Evolutionary conservation across 352 stramenopile species (phyloP).

Genomic region (Phytopythium mirpurense): DNA sequence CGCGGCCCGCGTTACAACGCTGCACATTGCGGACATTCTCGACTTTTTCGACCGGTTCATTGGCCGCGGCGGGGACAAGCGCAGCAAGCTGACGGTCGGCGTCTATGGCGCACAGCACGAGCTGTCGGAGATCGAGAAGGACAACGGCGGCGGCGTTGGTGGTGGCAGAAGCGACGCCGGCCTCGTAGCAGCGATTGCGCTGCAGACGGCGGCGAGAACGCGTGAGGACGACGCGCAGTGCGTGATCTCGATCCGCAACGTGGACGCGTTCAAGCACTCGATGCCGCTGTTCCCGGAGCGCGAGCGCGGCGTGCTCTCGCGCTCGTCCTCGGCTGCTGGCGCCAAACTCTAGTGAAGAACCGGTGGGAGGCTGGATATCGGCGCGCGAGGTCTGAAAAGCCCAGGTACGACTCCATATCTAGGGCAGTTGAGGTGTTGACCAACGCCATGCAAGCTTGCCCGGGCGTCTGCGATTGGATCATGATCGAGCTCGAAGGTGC

Average conservation of each 20-base stretch:
- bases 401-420: no score
- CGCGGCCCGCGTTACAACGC: constrained; percentile 35
- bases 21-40: constrained; percentile 45
- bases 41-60: constrained; percentile 64
- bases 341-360: no score
- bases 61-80: constrained; percentile 14
- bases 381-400: no score
- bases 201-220: neutral
- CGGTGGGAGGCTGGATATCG: no score
- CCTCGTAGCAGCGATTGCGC: neutral
- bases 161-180: neutral
- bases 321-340: no score
- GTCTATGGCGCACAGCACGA: constrained; percentile 49
- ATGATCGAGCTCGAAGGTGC: no score
- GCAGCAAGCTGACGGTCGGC: constrained; percentile 51
- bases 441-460: no score
- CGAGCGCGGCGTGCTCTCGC: no score
- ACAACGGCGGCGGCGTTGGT: neutral
- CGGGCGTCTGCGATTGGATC: no score
- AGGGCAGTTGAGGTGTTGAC: no score
- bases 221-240: neutral
- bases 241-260: neutral
- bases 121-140: constrained; percentile 22
- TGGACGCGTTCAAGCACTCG: neutral
- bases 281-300: neutral